Percentiles rank a stretch among this genome's conserved stretches.
Conservation (phyloP, 139 green algal genomes). For the Tetraselmis chui region DNA sequence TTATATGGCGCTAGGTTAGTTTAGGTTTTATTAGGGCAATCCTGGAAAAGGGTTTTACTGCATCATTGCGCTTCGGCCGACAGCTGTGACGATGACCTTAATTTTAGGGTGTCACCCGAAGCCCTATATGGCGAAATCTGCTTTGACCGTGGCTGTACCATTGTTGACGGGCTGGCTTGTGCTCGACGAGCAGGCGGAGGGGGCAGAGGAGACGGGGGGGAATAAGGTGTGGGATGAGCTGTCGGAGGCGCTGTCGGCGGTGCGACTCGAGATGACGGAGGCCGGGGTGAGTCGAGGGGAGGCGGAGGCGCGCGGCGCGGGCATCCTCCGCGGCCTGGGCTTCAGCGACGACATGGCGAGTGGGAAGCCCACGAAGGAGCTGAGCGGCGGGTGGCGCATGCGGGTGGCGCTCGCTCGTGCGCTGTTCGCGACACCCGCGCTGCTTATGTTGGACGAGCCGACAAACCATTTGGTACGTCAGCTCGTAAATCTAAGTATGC, state of each 20-base stretch:
- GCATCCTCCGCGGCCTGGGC: neutral
- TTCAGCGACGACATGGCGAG: slow-evolving; percentile 10
- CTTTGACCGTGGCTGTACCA: too few relatives aligned
- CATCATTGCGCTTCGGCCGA: too few relatives aligned
- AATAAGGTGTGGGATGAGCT: neutral
- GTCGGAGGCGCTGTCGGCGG: neutral
- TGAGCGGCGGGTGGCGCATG: slow-evolving; percentile 49
- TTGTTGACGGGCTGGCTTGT: too few relatives aligned
- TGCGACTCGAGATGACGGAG: neutral
- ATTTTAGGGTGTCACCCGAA: too few relatives aligned
- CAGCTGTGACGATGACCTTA: too few relatives aligned
- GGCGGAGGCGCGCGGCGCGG: neutral
- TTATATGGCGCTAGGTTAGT: too few relatives aligned
- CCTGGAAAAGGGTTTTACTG: too few relatives aligned
- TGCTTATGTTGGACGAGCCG: slow-evolving; percentile 45
- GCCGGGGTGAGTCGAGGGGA: neutral
- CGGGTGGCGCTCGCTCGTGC: slow-evolving; percentile 70
- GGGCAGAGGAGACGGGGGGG: neutral
- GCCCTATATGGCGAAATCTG: too few relatives aligned
- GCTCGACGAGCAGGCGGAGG: too few relatives aligned
- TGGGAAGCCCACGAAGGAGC: neutral
- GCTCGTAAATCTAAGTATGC: too few relatives aligned
- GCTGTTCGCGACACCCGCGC: slow-evolving; percentile 64
- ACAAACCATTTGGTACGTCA: slow-evolving; percentile 46
- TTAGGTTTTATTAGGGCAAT: too few relatives aligned